Conservation (phyloP, 1,284 basidiomycete species). For the Bondarzewia mesenterica region DNA sequence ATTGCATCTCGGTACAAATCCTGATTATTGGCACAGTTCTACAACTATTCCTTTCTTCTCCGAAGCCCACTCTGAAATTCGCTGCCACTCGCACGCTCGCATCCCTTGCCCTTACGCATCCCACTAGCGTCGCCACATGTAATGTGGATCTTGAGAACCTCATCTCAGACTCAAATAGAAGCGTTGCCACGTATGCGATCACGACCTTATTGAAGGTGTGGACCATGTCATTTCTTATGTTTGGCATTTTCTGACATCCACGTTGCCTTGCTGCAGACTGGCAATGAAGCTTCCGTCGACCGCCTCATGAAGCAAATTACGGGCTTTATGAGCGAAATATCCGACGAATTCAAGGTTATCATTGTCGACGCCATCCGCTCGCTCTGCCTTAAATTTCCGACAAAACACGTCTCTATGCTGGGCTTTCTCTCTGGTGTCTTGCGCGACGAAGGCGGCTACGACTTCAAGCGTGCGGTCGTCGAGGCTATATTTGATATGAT, state of each 20-base stretch:
- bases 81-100: slow-evolving; percentile 95
- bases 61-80: slow-evolving; percentile 93
- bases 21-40: slow-evolving; percentile 52
- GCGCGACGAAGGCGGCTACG: slow-evolving; percentile 97
- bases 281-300: slow-evolving; percentile 98
- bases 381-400: slow-evolving; percentile 97
- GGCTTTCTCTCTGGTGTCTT: slow-evolving; percentile 91
- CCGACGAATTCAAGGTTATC: slow-evolving; percentile 99
- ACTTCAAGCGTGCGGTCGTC: slow-evolving; percentile 98
- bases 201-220: slow-evolving; percentile 91
- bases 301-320: slow-evolving; percentile 99
- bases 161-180: slow-evolving; percentile 94
- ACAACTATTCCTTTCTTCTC: slow-evolving; percentile 89
- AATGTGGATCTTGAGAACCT: slow-evolving; percentile 98
- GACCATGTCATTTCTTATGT: neutral
- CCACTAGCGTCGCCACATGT: slow-evolving; percentile 83
- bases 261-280: slow-evolving; percentile 50
- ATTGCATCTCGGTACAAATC: slow-evolving; percentile 3
- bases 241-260: neutral
- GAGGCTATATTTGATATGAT: slow-evolving; percentile 99
- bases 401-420: slow-evolving; percentile 93
- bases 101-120: slow-evolving; percentile 77
- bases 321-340: slow-evolving; percentile 98
- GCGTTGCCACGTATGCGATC: slow-evolving; percentile 97
- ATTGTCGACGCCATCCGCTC: slow-evolving; percentile 98